These are phyloP conservation scores for Komagataella populi DNA, from an alignment of 805 yeast species.

Conservation along the genomic window DNA sequence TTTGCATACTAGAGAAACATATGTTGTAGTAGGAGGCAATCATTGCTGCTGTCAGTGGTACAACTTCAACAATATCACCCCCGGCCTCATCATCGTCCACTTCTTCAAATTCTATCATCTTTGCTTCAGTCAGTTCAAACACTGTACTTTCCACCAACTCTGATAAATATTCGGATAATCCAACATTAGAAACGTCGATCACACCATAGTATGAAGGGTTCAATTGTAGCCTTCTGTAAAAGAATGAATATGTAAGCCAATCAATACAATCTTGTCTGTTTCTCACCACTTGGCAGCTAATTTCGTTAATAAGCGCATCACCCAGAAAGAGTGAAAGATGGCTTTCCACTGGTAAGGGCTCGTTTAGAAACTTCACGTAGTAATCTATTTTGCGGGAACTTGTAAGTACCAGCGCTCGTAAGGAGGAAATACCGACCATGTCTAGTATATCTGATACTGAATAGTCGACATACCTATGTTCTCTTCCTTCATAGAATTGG, in stretches of 20 bases:
- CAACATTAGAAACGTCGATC: slow-evolving; percentile 43
- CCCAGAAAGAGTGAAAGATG: slow-evolving; percentile 40
- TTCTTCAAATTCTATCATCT: slow-evolving; percentile 42
- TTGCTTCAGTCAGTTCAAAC: slow-evolving; percentile 45
- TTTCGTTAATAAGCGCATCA: slow-evolving; percentile 63
- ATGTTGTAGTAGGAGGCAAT: slow-evolving; percentile 65
- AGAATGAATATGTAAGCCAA: slow-evolving; percentile 76
- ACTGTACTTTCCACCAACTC: slow-evolving; percentile 67
- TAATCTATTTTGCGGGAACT: slow-evolving; percentile 40
- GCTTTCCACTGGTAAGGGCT: slow-evolving; percentile 80
- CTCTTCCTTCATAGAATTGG: slow-evolving; percentile 55
- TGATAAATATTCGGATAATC: slow-evolving; percentile 71
- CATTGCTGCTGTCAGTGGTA: slow-evolving; percentile 57
- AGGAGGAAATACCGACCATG: slow-evolving; percentile 37
- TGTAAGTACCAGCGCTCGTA: slow-evolving; percentile 40
- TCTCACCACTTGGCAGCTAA: slow-evolving; percentile 48
- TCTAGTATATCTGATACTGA: slow-evolving; percentile 49
- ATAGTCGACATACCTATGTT: slow-evolving; percentile 58
- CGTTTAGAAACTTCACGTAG: slow-evolving; percentile 56
- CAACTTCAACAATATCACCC: slow-evolving; percentile 25
- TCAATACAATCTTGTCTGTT: slow-evolving; percentile 80
- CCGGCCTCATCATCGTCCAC: slow-evolving; percentile 16
- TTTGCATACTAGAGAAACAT: slow-evolving; percentile 53
- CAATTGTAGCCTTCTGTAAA: slow-evolving; percentile 64
- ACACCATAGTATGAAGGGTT: slow-evolving; percentile 91